phyloP scores from a whole-genome alignment of 2,329 filamentous ascomycete genomes.

The Ilyonectria mors-panacis region DNA sequence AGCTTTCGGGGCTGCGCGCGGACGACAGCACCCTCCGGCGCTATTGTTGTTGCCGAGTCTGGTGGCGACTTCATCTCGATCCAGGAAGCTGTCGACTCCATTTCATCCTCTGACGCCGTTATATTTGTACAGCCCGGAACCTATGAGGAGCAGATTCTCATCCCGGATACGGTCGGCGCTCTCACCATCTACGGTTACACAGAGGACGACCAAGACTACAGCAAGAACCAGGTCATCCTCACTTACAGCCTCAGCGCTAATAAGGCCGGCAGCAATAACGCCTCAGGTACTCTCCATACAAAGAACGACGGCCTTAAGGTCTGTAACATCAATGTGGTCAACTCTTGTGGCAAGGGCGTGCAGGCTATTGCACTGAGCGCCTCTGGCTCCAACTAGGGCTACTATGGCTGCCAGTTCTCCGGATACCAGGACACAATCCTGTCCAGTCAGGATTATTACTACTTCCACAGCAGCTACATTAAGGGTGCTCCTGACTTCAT shows the following conservation, averaged over 20 bases:
- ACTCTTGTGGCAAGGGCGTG: slow-evolving; percentile 60
- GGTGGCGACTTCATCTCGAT: slow-evolving; percentile 57
- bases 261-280: slow-evolving; percentile 65
- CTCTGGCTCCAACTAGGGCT: slow-evolving; percentile 54
- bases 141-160: slow-evolving; percentile 63
- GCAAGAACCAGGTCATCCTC: slow-evolving; percentile 70
- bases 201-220: slow-evolving; percentile 64
- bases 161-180: slow-evolving; percentile 62
- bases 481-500: slow-evolving; percentile 62
- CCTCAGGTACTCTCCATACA: slow-evolving; percentile 61
- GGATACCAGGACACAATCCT: slow-evolving; percentile 67
- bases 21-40: slow-evolving; percentile 50
- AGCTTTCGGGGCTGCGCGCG: slow-evolving; percentile 43
- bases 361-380: slow-evolving; percentile 61
- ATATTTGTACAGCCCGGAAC: slow-evolving; percentile 45
- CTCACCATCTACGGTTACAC: slow-evolving; percentile 74
- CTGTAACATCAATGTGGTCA: slow-evolving; percentile 72
- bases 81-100: slow-evolving; percentile 70
- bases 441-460: slow-evolving; percentile 61
- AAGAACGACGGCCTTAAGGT: slow-evolving; percentile 67
- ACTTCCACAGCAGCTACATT: slow-evolving; percentile 61
- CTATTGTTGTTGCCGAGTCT: slow-evolving; percentile 51
- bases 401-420: slow-evolving; percentile 63
- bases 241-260: slow-evolving; percentile 55
- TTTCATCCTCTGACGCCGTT: slow-evolving; percentile 27